Conservation (phyloP, 1,139 yeast genomes). For the Scheffersomyces segobiensis region DNA sequence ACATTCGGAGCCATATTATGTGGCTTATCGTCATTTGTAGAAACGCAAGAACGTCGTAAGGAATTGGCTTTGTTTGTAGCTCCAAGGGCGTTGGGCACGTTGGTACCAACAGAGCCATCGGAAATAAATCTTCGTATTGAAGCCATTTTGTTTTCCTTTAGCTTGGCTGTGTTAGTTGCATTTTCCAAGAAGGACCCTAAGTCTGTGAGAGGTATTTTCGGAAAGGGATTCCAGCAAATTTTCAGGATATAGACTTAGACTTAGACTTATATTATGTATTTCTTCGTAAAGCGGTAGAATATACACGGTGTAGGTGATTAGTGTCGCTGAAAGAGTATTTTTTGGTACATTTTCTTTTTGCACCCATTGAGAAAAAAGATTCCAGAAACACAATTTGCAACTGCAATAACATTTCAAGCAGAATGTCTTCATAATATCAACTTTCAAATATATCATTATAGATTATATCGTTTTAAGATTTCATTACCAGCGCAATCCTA, state of each 20-base stretch:
- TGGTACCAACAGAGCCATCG: slow-evolving; percentile 29
- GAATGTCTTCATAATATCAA: background rate
- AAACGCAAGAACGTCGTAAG: slow-evolving; percentile 33
- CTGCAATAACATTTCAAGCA: background rate
- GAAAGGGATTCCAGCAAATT: slow-evolving; percentile 23
- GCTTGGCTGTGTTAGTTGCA: slow-evolving; percentile 38
- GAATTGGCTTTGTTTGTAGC: slow-evolving; percentile 43
- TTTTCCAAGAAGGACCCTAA: slow-evolving; percentile 26
- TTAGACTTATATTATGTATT: too few species aligned
- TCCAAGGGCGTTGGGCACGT: slow-evolving; percentile 38
- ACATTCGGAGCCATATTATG: slow-evolving; percentile 31
- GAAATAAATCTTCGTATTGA: slow-evolving; percentile 27
- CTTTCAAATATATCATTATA: background rate
- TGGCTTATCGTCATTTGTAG: slow-evolving; percentile 37
- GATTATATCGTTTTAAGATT: too few species aligned
- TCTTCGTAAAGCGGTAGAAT: too few species aligned
- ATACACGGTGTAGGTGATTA: too few species aligned
- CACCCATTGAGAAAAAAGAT: background rate
- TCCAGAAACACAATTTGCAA: background rate
- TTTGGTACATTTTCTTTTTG: background rate
- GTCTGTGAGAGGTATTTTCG: slow-evolving; percentile 38
- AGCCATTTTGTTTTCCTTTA: slow-evolving; percentile 29
- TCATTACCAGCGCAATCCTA: background rate
- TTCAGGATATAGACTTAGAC: background rate
- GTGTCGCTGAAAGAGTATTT: background rate